phyloP scores from a whole-genome alignment of 2,329 filamentous ascomycete species.

The Aspergillus sp. region DNA sequence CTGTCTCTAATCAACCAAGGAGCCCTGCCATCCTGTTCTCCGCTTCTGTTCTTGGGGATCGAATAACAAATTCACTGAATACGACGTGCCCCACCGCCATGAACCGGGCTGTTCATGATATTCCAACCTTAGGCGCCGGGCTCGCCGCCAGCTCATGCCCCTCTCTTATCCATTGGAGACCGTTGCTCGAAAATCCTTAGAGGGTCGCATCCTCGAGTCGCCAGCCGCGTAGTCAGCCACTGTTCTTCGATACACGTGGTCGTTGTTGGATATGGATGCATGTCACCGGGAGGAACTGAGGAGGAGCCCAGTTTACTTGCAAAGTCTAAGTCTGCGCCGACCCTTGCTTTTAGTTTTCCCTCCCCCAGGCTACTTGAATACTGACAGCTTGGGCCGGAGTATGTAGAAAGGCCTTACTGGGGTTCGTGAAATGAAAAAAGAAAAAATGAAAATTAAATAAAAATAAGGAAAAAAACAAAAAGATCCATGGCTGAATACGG shows the following conservation, averaged over 20 bases:
- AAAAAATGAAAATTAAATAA: not conserved
- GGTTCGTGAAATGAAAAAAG: not conserved
- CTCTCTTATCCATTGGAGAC: conserved; percentile 10
- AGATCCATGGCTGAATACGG: too few species aligned
- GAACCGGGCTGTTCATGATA: not conserved
- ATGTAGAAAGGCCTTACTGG: not conserved
- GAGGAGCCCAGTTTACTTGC: not conserved
- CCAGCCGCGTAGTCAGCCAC: conserved; percentile 20
- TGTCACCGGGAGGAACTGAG: conserved; percentile 12
- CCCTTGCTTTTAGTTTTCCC: not conserved
- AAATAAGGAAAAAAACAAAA: not conserved
- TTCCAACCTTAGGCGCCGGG: conserved; percentile 5
- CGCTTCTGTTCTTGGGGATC: not conserved
- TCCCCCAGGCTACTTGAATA: not conserved
- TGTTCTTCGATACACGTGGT: conserved; percentile 20
- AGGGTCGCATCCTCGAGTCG: conserved; percentile 5
- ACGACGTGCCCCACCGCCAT: not conserved
- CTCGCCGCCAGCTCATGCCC: not conserved
- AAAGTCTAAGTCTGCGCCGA: not conserved
- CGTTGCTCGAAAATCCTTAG: conserved; percentile 2
- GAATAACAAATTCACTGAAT: not conserved
- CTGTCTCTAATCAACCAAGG: not conserved
- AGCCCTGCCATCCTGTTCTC: not conserved
- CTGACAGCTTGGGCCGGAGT: not conserved
- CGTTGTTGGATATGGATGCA: conserved; percentile 14